Conservation (phyloP, 1,284 basidiomycete genomes). For the Dichomitus squalens region DNA sequence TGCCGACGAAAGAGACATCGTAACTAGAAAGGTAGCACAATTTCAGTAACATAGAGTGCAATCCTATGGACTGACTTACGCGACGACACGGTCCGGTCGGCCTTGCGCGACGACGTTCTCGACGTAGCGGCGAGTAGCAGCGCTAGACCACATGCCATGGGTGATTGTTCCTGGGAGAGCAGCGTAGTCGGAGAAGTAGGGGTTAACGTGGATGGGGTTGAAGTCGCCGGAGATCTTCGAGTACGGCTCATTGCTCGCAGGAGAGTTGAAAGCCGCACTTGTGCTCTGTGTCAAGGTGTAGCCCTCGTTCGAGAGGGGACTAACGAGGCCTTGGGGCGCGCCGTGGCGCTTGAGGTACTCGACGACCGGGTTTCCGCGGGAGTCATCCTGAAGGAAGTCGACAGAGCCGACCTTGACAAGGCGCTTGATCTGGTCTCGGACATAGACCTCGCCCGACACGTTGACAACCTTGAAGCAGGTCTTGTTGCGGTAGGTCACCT, state of each 20-base stretch:
- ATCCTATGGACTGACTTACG: no score
- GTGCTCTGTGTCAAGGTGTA: slow-evolving; percentile 73
- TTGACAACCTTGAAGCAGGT: slow-evolving; percentile 81
- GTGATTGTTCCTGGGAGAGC: slow-evolving; percentile 96
- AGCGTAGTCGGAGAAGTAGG: slow-evolving; percentile 96
- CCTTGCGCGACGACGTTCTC: slow-evolving; percentile 96
- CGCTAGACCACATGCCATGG: slow-evolving; percentile 96
- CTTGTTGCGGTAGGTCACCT: slow-evolving; percentile 92
- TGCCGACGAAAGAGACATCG: slow-evolving; percentile 92
- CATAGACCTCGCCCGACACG: slow-evolving; percentile 84
- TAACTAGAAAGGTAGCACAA: slow-evolving; percentile 55
- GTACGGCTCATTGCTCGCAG: slow-evolving; percentile 93
- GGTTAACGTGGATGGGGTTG: slow-evolving; percentile 98
- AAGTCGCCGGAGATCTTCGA: slow-evolving; percentile 96
- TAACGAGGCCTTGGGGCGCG: slow-evolving; percentile 72
- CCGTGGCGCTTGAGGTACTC: slow-evolving; percentile 94
- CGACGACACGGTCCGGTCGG: slow-evolving; percentile 85
- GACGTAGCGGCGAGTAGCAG: slow-evolving; percentile 90
- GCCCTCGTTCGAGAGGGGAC: slow-evolving; percentile 82
- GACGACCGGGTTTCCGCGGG: slow-evolving; percentile 91
- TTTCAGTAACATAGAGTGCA: no score
- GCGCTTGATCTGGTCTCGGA: slow-evolving; percentile 84
- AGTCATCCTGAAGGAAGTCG: slow-evolving; percentile 85
- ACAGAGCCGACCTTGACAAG: slow-evolving; percentile 89
- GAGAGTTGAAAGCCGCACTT: slow-evolving; percentile 70